phyloP scores from a whole-genome alignment of 108 stramenopile species.

The Nitzschia putrida region DNA sequence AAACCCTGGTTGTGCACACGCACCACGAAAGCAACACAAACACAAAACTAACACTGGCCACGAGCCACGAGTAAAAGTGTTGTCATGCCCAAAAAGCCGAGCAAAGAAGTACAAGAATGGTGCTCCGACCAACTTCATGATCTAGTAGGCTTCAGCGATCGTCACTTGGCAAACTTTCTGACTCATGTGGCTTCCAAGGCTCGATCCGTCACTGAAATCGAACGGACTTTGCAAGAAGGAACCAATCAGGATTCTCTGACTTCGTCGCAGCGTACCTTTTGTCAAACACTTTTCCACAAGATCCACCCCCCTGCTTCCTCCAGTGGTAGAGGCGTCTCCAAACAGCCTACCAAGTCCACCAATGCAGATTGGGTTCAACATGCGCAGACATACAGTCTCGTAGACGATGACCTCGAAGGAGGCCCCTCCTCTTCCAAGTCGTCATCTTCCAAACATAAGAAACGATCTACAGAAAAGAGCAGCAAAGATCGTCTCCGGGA shows the following conservation, averaged over 20 bases:
- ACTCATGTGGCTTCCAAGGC: constrained; percentile 57
- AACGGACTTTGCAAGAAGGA: constrained; percentile 58
- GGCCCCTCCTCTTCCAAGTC: constrained; percentile 2
- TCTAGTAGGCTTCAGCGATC: constrained; percentile 78
- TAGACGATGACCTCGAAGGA: constrained; percentile 30
- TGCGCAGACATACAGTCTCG: constrained; percentile 33
- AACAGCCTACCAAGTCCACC: constrained; percentile 13
- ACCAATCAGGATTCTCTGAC: constrained; percentile 37
- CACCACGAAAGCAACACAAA: no score
- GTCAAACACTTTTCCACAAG: constrained; percentile 23
- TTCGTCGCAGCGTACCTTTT: constrained; percentile 25
- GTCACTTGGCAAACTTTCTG: constrained; percentile 69
- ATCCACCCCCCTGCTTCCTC: constrained; percentile 1
- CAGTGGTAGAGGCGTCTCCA: constrained; percentile 6
- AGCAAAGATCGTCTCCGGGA: constrained; percentile 34
- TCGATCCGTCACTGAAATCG: constrained; percentile 32
- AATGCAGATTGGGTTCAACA: constrained; percentile 50
- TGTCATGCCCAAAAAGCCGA: no score
- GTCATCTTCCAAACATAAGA: neutral
- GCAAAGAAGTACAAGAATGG: constrained; percentile 44
- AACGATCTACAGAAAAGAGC: neutral
- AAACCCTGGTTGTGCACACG: no score
- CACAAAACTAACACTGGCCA: no score
- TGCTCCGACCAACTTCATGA: constrained; percentile 79
- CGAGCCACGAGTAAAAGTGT: no score